These are phyloP conservation scores for Pilatotrama ljubarskyi DNA, from an alignment of 768 basidiomycete genomes.

Conservation along the genomic window DNA sequence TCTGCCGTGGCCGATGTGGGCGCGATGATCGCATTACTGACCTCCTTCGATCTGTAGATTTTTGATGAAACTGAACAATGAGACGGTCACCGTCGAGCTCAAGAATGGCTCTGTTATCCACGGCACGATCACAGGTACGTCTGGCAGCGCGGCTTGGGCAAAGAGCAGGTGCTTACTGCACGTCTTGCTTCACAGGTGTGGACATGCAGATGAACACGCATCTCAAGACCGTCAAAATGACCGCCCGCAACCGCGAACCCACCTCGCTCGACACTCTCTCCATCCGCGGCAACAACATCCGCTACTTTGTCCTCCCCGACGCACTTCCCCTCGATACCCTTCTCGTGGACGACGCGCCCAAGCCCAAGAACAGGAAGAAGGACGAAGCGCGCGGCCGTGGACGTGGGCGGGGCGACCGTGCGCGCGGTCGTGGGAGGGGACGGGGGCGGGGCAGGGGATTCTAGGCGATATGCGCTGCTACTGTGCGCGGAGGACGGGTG, in stretches of 20 bases:
- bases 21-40: neutral
- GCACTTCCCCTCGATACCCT: constrained; percentile 95
- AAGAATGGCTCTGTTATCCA: constrained; percentile 96
- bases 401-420: constrained; percentile 55
- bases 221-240: constrained; percentile 96
- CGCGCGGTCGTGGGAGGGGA: constrained; percentile 57
- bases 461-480: constrained; percentile 1
- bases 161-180: neutral
- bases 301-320: constrained; percentile 97
- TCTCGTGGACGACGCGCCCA: constrained; percentile 95
- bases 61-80: constrained; percentile 99
- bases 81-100: constrained; percentile 96
- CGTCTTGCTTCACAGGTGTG: constrained; percentile 60
- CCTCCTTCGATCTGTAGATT: constrained; percentile 53
- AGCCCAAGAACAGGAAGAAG: constrained; percentile 92
- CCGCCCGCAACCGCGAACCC: constrained; percentile 88
- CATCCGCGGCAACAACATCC: constrained; percentile 95
- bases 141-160: neutral
- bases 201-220: constrained; percentile 99
- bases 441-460: constrained; percentile 33
- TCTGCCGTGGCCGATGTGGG: no score
- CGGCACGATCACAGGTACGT: constrained; percentile 93
- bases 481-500: neutral
- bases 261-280: constrained; percentile 85
- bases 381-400: constrained; percentile 70